Percentiles rank a stretch among this genome's conserved stretches.
These are phyloP conservation scores for Sphaerobolus stellatus DNA, from an alignment of 1,284 basidiomycete species.

Conservation along the genomic window DNA sequence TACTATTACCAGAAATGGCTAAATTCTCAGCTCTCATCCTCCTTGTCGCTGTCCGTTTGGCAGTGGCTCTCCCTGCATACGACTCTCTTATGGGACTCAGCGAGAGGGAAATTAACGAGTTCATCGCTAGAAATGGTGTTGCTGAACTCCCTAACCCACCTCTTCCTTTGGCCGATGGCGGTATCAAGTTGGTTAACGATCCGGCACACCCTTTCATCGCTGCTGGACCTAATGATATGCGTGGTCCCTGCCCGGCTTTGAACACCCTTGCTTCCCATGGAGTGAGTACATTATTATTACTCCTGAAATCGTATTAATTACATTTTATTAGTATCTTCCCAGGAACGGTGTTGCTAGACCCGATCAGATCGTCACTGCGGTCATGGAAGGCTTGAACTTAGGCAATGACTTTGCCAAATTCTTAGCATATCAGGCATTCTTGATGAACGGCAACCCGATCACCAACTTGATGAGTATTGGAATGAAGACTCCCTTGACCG, in stretches of 20 bases:
- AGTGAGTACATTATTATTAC: background rate
- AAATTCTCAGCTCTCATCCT: too few relatives aligned
- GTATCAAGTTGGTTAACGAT: background rate
- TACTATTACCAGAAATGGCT: too few relatives aligned
- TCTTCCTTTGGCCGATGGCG: background rate
- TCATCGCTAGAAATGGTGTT: background rate
- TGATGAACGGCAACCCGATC: background rate
- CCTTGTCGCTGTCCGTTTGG: too few relatives aligned
- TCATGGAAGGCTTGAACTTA: background rate
- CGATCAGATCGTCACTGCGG: background rate
- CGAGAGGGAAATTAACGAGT: background rate
- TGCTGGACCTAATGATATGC: background rate
- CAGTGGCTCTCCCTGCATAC: too few relatives aligned
- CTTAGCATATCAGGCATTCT: background rate
- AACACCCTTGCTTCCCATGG: background rate
- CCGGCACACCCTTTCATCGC: background rate
- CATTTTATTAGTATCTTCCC: background rate
- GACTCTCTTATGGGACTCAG: background rate
- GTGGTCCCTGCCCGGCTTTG: background rate
- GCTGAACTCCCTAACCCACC: background rate
- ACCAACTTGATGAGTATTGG: background rate
- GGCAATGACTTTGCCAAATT: conserved; percentile 1
- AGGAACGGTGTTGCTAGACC: background rate
- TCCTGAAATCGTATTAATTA: background rate
- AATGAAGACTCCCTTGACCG: background rate